Evolutionary conservation across 352 stramenopile genomes (phyloP), one percentile per base, ranked within the genome.

Genomic region (Elongisporangium anandrum): DNA sequence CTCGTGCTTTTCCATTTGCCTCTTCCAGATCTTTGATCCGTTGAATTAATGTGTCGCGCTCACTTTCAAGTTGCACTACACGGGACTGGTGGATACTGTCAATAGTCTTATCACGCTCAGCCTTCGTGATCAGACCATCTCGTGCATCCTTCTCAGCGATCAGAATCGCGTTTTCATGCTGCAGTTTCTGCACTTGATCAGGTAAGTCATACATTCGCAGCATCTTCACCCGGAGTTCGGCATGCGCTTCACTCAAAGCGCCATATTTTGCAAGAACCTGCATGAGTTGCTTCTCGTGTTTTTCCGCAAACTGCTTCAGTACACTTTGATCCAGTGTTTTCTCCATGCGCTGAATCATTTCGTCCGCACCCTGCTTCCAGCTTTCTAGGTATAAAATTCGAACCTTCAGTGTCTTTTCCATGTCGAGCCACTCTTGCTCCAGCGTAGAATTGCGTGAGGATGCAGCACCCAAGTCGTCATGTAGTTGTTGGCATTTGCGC

Each of bases 381-480:
- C 89, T 86, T 64, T 98, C 93, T 10, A 98, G 70, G 58, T 97
- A 97, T 38, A 97, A 58, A 9, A 97, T 78, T 4, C 92, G 84
- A 60, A 81, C 77, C 59, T 97, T 96, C 13, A 97, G 76, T 23
- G 81, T 75, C 39, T 82, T 87, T 59, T 97, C 87, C 73, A 96
- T 90, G 52, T 97, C 87, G 4, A 95, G 67, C 73, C 92, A 91
- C 52, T 97, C 87, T 22, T 67, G 55, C 53, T 96, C 74, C 4
- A 91, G 51, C 19, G 77, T 53, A 5, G 60, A 57, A 9, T 73
- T 75, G 10, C 68, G 72, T 0, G 72, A 50, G 3, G 66, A 64
- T 19, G 69, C 70, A 12, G 59, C 71, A 4, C 55, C 60, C 50
- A 85, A 72, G 50, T 91, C 69, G 12, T 61, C 66, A 34, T 87